Percentiles rank a stretch among this genome's conserved stretches.
Evolutionary conservation across 1,139 yeast genomes (phyloP).

Genomic region (Yamadazyma atmosphaerica): DNA sequence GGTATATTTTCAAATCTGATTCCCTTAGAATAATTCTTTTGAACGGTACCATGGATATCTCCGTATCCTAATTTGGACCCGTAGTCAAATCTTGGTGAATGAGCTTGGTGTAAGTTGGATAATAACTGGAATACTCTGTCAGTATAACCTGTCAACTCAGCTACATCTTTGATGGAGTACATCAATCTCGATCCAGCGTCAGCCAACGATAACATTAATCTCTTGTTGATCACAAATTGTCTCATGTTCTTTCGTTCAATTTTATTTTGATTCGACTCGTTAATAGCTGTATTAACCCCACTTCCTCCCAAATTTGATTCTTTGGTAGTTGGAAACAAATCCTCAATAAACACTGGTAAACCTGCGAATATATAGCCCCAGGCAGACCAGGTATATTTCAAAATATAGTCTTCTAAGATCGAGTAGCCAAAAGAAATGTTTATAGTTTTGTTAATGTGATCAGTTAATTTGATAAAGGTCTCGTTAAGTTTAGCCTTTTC

Average conservation of each 20-base stretch:
- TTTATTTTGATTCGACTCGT: constrained; percentile 10
- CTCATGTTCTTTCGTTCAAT: constrained; percentile 64
- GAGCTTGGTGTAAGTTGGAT: constrained; percentile 78
- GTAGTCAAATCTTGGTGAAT: constrained; percentile 65
- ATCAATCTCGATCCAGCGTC: constrained; percentile 96
- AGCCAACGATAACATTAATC: constrained; percentile 86
- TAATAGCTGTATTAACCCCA: neutral
- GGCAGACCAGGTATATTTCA: constrained; percentile 94
- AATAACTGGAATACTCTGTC: constrained; percentile 79
- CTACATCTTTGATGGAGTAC: constrained; percentile 93
- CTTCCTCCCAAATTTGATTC: neutral
- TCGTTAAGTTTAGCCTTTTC: constrained; percentile 68
- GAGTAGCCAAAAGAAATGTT: constrained; percentile 59
- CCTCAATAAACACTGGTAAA: constrained; percentile 68
- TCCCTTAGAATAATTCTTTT: constrained; percentile 69
- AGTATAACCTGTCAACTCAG: constrained; percentile 88
- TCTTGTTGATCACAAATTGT: constrained; percentile 85
- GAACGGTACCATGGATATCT: constrained; percentile 79
- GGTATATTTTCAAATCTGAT: constrained; percentile 82
- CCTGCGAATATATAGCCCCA: constrained; percentile 90
- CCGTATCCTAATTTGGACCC: constrained; percentile 54
- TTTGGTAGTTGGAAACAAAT: constrained; percentile 31
- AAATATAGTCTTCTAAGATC: constrained; percentile 78
- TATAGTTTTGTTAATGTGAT: constrained; percentile 49
- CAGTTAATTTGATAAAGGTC: constrained; percentile 55